These are phyloP conservation scores for Camellia granthamiana DNA, from an alignment of 148 eudicot species.

Conservation along the genomic window DNA sequence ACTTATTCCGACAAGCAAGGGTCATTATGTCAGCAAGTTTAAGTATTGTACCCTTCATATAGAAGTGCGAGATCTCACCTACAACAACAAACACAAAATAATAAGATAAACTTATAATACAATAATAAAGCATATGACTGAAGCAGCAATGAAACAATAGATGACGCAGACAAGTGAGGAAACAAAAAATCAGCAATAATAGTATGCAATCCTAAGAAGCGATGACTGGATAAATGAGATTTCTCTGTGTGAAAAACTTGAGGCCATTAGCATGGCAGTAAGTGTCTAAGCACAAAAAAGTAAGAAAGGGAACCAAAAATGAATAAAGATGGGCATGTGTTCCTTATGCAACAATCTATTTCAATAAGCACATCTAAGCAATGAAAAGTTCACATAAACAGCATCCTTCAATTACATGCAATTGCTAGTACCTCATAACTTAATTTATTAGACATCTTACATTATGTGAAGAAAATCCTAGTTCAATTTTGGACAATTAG, in stretches of 20 bases:
- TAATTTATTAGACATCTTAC: background rate
- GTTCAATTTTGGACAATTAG: background rate
- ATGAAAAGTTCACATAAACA: background rate
- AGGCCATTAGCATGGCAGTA: background rate
- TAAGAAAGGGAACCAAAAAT: constrained; percentile 1
- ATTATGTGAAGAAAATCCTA: background rate
- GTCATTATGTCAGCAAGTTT: constrained; percentile 58
- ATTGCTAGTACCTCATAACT: background rate
- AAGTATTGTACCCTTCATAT: constrained; percentile 53
- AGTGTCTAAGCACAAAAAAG: background rate
- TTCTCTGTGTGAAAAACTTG: background rate
- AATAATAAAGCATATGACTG: background rate
- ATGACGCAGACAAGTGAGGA: constrained; percentile 2
- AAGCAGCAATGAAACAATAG: background rate
- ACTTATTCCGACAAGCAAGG: constrained; percentile 33
- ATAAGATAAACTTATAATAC: constrained; percentile 1
- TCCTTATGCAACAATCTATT: background rate
- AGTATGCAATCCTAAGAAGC: background rate
- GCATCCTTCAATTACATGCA: background rate
- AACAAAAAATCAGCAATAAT: background rate
- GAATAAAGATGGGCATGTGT: background rate
- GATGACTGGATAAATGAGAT: background rate
- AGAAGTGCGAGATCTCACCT: constrained; percentile 51
- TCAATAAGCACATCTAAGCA: background rate
- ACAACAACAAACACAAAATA: constrained; percentile 18